phyloP scores from a whole-genome alignment of 129 eudicot genomes.

The Kitagawia praeruptora region DNA sequence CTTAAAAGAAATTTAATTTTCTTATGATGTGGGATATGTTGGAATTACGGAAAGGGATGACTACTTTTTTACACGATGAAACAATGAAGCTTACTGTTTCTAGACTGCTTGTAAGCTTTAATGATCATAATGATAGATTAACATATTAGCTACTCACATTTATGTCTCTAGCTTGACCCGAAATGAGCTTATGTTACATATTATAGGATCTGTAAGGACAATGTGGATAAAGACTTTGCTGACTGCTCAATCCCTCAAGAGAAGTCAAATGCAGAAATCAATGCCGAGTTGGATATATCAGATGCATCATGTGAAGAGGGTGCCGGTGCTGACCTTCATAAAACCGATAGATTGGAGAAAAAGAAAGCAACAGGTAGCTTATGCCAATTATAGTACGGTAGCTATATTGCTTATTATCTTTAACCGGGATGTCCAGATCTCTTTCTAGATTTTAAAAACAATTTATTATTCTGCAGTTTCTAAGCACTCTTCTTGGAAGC shows the following conservation, averaged over 20 bases:
- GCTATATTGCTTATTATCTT: not conserved
- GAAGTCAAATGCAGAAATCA: conserved; percentile 79
- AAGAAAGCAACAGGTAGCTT: conserved; percentile 44
- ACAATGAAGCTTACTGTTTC: not conserved
- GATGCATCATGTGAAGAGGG: conserved; percentile 64
- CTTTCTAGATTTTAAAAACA: conserved; percentile 8
- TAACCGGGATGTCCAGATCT: not conserved
- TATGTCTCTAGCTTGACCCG: not conserved
- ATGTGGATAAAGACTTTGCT: conserved; percentile 64
- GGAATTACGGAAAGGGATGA: not conserved
- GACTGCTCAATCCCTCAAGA: conserved; percentile 89
- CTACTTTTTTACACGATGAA: not conserved
- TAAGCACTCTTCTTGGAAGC: conserved; percentile 61
- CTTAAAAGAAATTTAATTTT: not conserved
- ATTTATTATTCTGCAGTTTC: conserved; percentile 39
- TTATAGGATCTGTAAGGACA: conserved; percentile 84
- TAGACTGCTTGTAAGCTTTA: not conserved
- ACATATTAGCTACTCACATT: not conserved
- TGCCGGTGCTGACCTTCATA: conserved; percentile 26
- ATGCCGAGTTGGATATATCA: conserved; percentile 80
- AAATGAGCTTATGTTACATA: conserved; percentile 4
- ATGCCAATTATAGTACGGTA: not conserved
- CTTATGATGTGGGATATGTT: not conserved
- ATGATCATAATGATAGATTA: not conserved
- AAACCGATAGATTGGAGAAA: conserved; percentile 25